Evolutionary conservation across 768 basidiomycete genomes (phyloP).

Genomic region (Auriscalpium orientale): DNA sequence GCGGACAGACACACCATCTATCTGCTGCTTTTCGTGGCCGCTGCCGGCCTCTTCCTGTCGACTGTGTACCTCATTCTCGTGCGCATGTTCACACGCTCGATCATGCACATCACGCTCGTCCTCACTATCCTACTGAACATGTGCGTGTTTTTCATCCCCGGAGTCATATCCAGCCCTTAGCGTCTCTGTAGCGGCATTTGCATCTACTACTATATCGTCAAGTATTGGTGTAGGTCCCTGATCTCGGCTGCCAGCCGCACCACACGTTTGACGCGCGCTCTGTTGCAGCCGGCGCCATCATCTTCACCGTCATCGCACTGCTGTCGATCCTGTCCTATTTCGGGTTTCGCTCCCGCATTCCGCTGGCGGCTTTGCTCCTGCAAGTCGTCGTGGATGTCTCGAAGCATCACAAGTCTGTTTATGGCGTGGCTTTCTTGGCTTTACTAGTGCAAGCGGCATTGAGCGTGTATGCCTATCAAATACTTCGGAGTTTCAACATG

Average conservation of each 20-base stretch:
- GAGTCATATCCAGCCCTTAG: neutral
- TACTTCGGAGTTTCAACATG: neutral
- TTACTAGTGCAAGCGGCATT: conserved; percentile 65
- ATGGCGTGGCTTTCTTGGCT: conserved; percentile 64
- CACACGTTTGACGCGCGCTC: neutral
- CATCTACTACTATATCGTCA: conserved; percentile 67
- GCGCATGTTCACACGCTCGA: conserved; percentile 61
- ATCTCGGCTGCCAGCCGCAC: neutral
- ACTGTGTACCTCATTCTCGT: conserved; percentile 60
- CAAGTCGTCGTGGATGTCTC: conserved; percentile 81
- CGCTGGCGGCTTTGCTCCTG: conserved; percentile 67
- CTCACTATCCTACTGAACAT: conserved; percentile 57
- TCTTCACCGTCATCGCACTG: conserved; percentile 75
- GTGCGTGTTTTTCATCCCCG: conserved; percentile 28
- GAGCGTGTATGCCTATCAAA: conserved; percentile 42
- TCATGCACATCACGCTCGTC: conserved; percentile 73
- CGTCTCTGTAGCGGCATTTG: conserved; percentile 50
- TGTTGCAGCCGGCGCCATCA: conserved; percentile 64
- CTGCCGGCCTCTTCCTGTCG: conserved; percentile 59
- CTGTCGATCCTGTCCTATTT: conserved; percentile 71
- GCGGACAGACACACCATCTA: conserved; percentile 60
- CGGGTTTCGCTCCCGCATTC: conserved; percentile 66
- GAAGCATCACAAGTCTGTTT: conserved; percentile 77
- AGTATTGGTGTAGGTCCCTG: conserved; percentile 52
- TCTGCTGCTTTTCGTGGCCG: conserved; percentile 69